These are phyloP conservation scores for Typha latifolia DNA, from an alignment of 176 grass and related monocot species.

Conservation along the genomic window DNA sequence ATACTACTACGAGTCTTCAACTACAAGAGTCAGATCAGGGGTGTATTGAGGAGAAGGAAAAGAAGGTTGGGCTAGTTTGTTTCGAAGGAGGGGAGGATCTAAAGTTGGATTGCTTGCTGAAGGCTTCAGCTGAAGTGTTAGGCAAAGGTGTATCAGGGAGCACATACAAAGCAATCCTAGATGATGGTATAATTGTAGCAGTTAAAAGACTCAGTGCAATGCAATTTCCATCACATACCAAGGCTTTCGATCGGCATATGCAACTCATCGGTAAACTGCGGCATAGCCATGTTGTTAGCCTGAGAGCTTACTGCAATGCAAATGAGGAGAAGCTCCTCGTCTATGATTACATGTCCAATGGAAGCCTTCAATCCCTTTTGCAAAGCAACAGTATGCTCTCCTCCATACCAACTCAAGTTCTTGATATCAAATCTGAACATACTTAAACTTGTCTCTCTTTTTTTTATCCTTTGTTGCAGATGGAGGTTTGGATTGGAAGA, in stretches of 20 bases:
- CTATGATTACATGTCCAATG: slow-evolving; percentile 57
- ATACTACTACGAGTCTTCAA: slow-evolving; percentile 3
- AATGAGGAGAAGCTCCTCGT: slow-evolving; percentile 59
- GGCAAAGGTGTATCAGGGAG: slow-evolving; percentile 74
- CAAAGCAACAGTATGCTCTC: slow-evolving; percentile 20
- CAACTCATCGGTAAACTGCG: slow-evolving; percentile 47
- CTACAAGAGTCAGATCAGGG: slow-evolving; percentile 20
- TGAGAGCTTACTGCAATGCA: slow-evolving; percentile 56
- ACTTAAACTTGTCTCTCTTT: neutral
- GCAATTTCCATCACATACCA: slow-evolving; percentile 43
- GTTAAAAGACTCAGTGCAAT: slow-evolving; percentile 70
- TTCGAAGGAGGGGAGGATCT: slow-evolving; percentile 69
- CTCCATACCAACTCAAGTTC: neutral
- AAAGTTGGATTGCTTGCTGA: slow-evolving; percentile 57
- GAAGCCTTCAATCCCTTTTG: slow-evolving; percentile 51
- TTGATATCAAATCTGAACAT: neutral
- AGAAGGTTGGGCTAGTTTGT: slow-evolving; percentile 32
- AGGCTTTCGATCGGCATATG: slow-evolving; percentile 65
- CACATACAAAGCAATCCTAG: slow-evolving; percentile 63
- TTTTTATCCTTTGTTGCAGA: too few species aligned
- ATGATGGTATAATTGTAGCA: slow-evolving; percentile 57
- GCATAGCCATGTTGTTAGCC: slow-evolving; percentile 54
- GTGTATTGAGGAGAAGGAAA: slow-evolving; percentile 18
- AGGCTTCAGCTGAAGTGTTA: slow-evolving; percentile 65
- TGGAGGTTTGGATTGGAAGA: slow-evolving; percentile 33